Evolutionary conservation across 179 eudicot genomes (phyloP), one percentile per base, ranked within the genome.

Genomic region (Silene noctiflora): DNA sequence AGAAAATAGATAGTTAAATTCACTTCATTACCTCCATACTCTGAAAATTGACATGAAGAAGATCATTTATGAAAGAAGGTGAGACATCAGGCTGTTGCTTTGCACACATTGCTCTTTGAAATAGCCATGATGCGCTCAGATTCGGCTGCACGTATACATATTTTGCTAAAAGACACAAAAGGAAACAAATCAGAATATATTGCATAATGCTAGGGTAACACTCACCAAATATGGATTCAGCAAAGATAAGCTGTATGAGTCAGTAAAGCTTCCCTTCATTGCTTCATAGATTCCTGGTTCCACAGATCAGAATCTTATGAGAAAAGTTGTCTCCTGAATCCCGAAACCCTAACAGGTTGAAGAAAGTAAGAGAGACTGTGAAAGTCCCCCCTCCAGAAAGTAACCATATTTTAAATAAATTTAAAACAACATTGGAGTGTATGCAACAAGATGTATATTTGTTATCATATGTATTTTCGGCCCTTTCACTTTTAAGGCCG

Each of bases 91-190:
- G 77, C 55, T 86, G 81, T 77, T 88, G 89, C 80, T 89, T 91
- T 44, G 98, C 96, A 46, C 97, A 95, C 99, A 95, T 95, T 80
- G 99, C 98, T 85, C 94, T 85, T 93, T 95, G 99, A 76, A 95
- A 95, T 79, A 95, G 80, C 99, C 99, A 95, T 4, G 99, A 91
- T 16, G 99, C 87, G 76, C 99, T 95, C 53, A 95, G 81, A 72
- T 95, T 95, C 19, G 99, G 99, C 98, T 95, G 95, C 70, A 83
- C 0, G 53, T 65, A 53, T 13, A 53, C 21, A 58, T 20, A 64
- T 33, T 79, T 48, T 20, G 9, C 20, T 53, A 62, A 69, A 72
- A 66, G 14, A n/a, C 55, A 27, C 77, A 48, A 51, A 51, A 39
- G 58, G 29, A 70, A 25, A 13, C 9, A 24, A 17, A n/a, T 48